phyloP scores from a whole-genome alignment of 2,329 filamentous ascomycete species.

The Botrytis aclada region DNA sequence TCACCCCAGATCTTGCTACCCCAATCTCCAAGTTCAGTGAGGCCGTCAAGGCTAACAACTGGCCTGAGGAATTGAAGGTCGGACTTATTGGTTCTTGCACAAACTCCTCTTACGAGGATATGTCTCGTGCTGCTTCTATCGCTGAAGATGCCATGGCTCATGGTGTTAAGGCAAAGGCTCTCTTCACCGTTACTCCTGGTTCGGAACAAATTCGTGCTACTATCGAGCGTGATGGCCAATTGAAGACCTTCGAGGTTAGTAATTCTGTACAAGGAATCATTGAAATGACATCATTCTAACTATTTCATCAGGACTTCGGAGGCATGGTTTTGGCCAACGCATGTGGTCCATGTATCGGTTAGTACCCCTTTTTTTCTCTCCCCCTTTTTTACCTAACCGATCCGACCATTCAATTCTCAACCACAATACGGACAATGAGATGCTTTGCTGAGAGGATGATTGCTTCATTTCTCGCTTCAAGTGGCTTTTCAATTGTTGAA shows the following conservation, averaged over 20 bases:
- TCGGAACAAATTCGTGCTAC: constrained; percentile 96
- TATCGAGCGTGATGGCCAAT: constrained; percentile 75
- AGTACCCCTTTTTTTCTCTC: constrained; percentile 18
- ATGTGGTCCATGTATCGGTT: constrained; percentile 83
- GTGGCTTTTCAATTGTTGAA: neutral
- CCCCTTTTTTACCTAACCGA: neutral
- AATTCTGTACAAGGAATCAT: neutral
- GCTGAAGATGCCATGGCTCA: constrained; percentile 87
- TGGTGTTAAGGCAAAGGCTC: constrained; percentile 87
- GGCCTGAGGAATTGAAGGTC: constrained; percentile 95
- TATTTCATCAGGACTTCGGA: constrained; percentile 63
- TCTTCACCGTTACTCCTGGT: constrained; percentile 94
- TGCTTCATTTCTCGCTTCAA: neutral
- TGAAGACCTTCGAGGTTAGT: constrained; percentile 75
- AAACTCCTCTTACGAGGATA: constrained; percentile 83
- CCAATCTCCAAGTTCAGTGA: constrained; percentile 97
- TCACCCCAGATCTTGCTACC: constrained; percentile 96
- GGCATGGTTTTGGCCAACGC: constrained; percentile 94
- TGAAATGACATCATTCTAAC: neutral
- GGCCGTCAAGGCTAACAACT: constrained; percentile 88
- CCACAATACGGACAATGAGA: neutral
- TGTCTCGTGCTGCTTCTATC: constrained; percentile 89
- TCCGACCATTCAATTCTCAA: neutral
- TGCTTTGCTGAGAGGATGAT: neutral
- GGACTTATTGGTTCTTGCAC: constrained; percentile 98